Conservation (phyloP, 139 green algal genomes). For the Limnomonas spitsbergensis region DNA sequence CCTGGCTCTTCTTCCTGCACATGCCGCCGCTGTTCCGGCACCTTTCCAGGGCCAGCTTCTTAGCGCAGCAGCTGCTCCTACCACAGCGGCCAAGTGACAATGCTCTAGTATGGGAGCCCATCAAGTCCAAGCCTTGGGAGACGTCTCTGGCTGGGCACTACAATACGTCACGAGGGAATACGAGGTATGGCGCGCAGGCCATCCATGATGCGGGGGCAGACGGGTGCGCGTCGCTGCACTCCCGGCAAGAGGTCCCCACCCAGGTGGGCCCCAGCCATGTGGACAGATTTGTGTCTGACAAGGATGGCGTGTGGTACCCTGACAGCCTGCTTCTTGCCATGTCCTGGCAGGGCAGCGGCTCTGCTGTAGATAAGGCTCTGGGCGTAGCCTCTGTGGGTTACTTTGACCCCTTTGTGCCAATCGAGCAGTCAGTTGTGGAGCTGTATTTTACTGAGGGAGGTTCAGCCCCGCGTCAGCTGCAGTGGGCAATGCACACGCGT, state of each 20-base stretch:
- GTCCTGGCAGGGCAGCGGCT: conserved; percentile 38
- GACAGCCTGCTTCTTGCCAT: conserved; percentile 31
- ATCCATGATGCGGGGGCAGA: not conserved
- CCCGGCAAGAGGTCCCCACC: not conserved
- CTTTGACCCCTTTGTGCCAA: conserved; percentile 39
- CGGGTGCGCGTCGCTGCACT: conserved; percentile 14
- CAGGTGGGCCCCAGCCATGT: conserved; percentile 27
- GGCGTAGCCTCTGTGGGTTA: not conserved
- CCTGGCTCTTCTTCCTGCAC: too few relatives aligned
- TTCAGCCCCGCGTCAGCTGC: not conserved
- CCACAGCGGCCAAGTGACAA: conserved; percentile 32
- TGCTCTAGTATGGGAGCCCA: not conserved
- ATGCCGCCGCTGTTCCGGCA: conserved; percentile 28
- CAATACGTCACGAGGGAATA: conserved; percentile 25
- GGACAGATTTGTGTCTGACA: conserved; percentile 8
- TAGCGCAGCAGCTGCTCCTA: too few relatives aligned
- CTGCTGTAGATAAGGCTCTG: not conserved
- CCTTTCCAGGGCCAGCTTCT: conserved; percentile 34
- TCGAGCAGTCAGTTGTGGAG: not conserved
- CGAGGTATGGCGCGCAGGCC: conserved; percentile 1
- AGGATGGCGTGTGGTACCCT: conserved; percentile 49
- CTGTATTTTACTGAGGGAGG: conserved; percentile 32
- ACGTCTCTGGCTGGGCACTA: not conserved
- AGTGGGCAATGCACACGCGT: conserved; percentile 1
- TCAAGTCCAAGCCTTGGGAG: too few relatives aligned